Conservation (phyloP, 2,329 filamentous ascomycete species). For the Cordyceps cicadae region DNA sequence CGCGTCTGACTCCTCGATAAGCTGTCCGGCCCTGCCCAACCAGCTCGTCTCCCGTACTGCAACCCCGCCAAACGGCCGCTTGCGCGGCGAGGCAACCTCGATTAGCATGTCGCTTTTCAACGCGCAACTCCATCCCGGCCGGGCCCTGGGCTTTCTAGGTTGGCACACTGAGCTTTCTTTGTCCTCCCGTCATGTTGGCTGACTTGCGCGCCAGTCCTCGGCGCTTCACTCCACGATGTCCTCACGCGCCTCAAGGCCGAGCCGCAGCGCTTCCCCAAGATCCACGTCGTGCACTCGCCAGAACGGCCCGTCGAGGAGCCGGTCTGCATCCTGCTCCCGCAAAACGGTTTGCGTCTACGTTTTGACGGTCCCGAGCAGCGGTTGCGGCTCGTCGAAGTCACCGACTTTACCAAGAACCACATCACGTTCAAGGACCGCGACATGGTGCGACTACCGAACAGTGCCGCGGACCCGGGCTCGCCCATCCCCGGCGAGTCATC, state of each 20-base stretch:
- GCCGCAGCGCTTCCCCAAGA: conserved; percentile 69
- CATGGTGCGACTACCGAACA: conserved; percentile 56
- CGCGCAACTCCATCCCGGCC: conserved; percentile 58
- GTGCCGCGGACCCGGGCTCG: conserved; percentile 24
- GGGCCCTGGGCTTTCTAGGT: conserved; percentile 56
- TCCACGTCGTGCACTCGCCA: conserved; percentile 77
- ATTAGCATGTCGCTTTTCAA: conserved; percentile 41
- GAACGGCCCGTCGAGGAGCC: conserved; percentile 65
- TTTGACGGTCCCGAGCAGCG: conserved; percentile 94
- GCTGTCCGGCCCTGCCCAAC: background rate
- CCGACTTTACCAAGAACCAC: conserved; percentile 79
- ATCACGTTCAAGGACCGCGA: conserved; percentile 76
- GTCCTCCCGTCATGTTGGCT: background rate
- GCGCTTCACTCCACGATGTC: conserved; percentile 84
- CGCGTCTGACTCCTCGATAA: background rate
- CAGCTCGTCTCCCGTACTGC: background rate
- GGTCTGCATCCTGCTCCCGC: conserved; percentile 65
- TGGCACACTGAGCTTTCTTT: background rate
- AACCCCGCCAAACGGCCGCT: conserved; percentile 4
- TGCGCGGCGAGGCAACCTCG: background rate
- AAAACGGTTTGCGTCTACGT: conserved; percentile 79
- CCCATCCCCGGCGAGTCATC: conserved; percentile 26
- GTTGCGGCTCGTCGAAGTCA: conserved; percentile 79
- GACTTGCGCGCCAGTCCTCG: conserved; percentile 54
- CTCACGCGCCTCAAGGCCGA: conserved; percentile 82